These are phyloP conservation scores for Pontederia paniculata DNA, from an alignment of 176 grass and related monocot species.

Conservation along the genomic window DNA sequence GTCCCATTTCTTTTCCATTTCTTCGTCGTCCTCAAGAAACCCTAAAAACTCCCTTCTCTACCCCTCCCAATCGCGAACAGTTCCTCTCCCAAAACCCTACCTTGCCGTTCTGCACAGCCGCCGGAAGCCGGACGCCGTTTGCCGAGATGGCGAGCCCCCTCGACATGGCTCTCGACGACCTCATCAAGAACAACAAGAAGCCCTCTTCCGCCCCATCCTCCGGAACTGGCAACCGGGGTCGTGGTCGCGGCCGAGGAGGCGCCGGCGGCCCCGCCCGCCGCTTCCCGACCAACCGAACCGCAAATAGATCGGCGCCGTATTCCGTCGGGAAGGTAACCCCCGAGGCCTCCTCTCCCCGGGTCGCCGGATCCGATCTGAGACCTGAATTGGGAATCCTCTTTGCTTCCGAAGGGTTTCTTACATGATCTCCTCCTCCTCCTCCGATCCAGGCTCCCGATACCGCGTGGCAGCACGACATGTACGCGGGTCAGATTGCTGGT, in stretches of 20 bases:
- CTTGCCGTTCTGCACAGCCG: neutral
- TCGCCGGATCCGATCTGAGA: neutral
- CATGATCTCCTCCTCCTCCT: neutral
- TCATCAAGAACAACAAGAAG: constrained; percentile 60
- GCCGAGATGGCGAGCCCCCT: constrained; percentile 34
- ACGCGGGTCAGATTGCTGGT: constrained; percentile 16
- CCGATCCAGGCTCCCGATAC: constrained; percentile 13
- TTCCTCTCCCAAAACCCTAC: neutral
- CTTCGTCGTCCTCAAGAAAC: neutral
- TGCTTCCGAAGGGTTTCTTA: neutral
- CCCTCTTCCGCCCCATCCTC: neutral
- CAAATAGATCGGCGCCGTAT: constrained; percentile 20
- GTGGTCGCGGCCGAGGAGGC: neutral
- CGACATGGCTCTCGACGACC: constrained; percentile 65
- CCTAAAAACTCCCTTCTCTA: neutral
- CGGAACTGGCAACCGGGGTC: neutral
- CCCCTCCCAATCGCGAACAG: neutral
- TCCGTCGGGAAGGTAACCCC: constrained; percentile 6
- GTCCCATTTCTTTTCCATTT: no score
- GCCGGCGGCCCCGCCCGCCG: constrained; percentile 18
- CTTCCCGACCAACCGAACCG: constrained; percentile 20
- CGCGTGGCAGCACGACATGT: constrained; percentile 30
- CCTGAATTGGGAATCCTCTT: neutral
- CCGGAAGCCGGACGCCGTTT: neutral
- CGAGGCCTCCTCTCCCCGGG: neutral